phyloP scores from a whole-genome alignment of 2,329 filamentous ascomycete species.

The Hypoxylon sp. region DNA sequence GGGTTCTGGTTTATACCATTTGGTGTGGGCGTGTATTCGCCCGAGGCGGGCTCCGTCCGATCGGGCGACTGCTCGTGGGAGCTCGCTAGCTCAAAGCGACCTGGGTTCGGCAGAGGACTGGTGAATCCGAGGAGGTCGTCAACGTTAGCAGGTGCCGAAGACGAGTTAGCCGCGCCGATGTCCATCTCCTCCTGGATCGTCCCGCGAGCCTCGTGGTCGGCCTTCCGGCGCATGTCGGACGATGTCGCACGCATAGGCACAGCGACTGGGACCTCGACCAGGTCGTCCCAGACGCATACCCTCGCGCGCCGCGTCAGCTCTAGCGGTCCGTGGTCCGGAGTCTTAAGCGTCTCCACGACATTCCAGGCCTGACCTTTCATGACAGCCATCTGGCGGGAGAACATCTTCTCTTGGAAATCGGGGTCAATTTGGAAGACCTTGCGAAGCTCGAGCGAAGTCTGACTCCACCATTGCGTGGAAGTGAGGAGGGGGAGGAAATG shows the following conservation, averaged over 20 bases:
- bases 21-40: slow-evolving; percentile 40
- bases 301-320: slow-evolving; percentile 91
- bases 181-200: slow-evolving; percentile 89
- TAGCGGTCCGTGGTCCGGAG: slow-evolving; percentile 89
- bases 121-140: slow-evolving; percentile 78
- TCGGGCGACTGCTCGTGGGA: slow-evolving; percentile 58
- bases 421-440: slow-evolving; percentile 90
- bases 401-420: slow-evolving; percentile 99
- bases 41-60: slow-evolving; percentile 44
- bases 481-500: slow-evolving; percentile 97
- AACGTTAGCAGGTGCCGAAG: slow-evolving; percentile 57
- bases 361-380: slow-evolving; percentile 99
- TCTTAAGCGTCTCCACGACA: slow-evolving; percentile 96
- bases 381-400: slow-evolving; percentile 95
- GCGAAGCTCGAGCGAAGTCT: slow-evolving; percentile 88
- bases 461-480: slow-evolving; percentile 96
- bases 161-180: slow-evolving; percentile 78
- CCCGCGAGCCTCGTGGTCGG: slow-evolving; percentile 59
- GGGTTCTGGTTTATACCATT: slow-evolving; percentile 47
- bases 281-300: slow-evolving; percentile 97
- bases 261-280: slow-evolving; percentile 95
- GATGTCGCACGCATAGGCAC: slow-evolving; percentile 89
- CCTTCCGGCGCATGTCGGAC: slow-evolving; percentile 81
- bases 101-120: slow-evolving; percentile 77
- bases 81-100: slow-evolving; percentile 76